These are phyloP conservation scores for Combretum micranthum DNA, from an alignment of 345 rosid species.

Conservation along the genomic window DNA sequence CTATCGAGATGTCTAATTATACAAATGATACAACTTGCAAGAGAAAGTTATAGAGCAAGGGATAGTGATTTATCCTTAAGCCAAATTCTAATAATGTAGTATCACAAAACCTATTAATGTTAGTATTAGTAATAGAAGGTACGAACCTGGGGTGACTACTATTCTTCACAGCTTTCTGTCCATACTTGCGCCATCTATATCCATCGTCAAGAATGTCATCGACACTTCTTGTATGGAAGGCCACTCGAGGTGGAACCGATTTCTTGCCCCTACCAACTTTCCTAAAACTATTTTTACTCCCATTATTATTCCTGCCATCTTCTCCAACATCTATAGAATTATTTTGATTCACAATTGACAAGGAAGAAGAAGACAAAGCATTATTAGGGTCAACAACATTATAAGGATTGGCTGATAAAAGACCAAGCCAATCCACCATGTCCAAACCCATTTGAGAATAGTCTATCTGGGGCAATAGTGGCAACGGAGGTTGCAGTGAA, in stretches of 20 bases:
- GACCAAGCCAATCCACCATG: conserved; percentile 41
- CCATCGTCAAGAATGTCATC: conserved; percentile 75
- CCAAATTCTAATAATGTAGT: no score
- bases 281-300: conserved; percentile 17
- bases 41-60: no score
- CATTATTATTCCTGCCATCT: conserved; percentile 11
- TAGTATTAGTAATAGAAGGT: not conserved
- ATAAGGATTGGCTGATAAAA: conserved; percentile 28
- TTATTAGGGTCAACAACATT: conserved; percentile 13
- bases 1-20: no score
- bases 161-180: conserved; percentile 63
- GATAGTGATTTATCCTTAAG: no score
- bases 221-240: conserved; percentile 60
- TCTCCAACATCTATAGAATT: conserved; percentile 12
- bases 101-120: no score
- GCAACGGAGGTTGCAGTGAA: not conserved
- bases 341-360: conserved; percentile 5
- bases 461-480: conserved; percentile 19
- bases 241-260: conserved; percentile 41
- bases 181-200: conserved; percentile 62
- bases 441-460: conserved; percentile 21
- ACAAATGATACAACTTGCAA: no score
- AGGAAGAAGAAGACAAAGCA: conserved; percentile 6
- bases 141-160: conserved; percentile 51
- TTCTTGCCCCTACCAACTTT: conserved; percentile 27